These are phyloP conservation scores for Leptographium wingfieldii DNA, from an alignment of 2,329 filamentous ascomycete species.

Conservation along the genomic window DNA sequence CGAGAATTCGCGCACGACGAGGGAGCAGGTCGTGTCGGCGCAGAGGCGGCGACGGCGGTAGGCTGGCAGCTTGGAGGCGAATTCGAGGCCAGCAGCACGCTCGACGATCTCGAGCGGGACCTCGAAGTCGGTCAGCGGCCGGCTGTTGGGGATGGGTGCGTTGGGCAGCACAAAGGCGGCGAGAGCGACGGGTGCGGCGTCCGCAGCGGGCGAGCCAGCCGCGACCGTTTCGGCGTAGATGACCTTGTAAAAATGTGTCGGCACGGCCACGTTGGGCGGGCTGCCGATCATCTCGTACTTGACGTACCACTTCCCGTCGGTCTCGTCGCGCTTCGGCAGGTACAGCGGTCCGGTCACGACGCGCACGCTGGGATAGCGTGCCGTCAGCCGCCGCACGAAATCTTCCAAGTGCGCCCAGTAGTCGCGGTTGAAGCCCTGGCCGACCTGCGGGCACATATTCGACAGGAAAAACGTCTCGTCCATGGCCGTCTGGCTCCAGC, in stretches of 20 bases:
- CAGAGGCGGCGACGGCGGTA: conserved; percentile 69
- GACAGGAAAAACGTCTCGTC: conserved; percentile 84
- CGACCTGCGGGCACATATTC: conserved; percentile 98
- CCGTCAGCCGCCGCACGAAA: conserved; percentile 77
- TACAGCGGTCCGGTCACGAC: conserved; percentile 92
- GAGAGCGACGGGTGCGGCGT: conserved; percentile 57
- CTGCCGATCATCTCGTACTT: conserved; percentile 90
- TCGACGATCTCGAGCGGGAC: conserved; percentile 89
- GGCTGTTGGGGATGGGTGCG: conserved; percentile 73
- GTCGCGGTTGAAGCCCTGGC: conserved; percentile 95
- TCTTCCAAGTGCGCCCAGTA: conserved; percentile 99
- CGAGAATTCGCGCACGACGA: conserved; percentile 71
- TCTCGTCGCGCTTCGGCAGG: conserved; percentile 67
- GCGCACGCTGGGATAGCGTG: conserved; percentile 71
- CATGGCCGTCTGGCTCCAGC: conserved; percentile 92
- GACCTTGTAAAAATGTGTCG: conserved; percentile 98
- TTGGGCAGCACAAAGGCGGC: conserved; percentile 95
- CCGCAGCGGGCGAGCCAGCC: conserved; percentile 42
- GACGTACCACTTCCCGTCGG: conserved; percentile 90
- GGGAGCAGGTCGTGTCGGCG: conserved; percentile 69
- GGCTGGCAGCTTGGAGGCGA: conserved; percentile 65
- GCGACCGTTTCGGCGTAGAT: conserved; percentile 85
- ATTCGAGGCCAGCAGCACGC: conserved; percentile 82
- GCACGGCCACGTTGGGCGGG: conserved; percentile 88
- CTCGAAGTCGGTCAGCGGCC: conserved; percentile 83